Conservation (phyloP, 139 green algal genomes). For the Chlamydomonas incerta region DNA sequence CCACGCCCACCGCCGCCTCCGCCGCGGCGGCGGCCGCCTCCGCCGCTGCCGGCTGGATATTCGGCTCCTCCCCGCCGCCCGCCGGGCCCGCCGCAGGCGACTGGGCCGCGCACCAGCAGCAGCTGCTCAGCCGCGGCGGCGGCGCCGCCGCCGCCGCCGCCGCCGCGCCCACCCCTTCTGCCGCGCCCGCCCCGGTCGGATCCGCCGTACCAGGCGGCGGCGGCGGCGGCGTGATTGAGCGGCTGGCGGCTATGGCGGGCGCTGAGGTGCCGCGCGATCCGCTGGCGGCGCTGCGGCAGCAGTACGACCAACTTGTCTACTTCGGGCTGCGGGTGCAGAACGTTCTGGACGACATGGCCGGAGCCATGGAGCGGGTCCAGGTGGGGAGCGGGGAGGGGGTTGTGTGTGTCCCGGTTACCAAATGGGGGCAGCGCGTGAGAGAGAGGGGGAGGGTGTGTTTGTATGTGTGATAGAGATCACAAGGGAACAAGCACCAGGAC, state of each 20-base stretch:
- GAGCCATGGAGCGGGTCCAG: constrained; percentile 38
- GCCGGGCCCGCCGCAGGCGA: background rate
- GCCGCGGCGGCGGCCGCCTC: background rate
- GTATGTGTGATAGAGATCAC: no score
- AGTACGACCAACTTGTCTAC: constrained; percentile 35
- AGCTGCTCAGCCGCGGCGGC: constrained; percentile 16
- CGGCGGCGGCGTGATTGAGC: background rate
- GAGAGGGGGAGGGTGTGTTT: no score
- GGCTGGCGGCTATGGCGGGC: background rate
- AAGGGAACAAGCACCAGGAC: no score
- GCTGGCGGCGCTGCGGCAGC: constrained; percentile 18
- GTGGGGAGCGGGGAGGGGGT: constrained; percentile 6
- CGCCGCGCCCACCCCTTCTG: background rate
- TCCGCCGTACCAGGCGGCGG: background rate
- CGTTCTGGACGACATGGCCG: constrained; percentile 50
- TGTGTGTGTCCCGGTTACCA: no score
- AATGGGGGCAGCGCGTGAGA: no score
- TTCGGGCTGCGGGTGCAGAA: constrained; percentile 40
- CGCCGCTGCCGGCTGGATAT: constrained; percentile 4
- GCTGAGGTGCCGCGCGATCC: constrained; percentile 34
- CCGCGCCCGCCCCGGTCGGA: no score
- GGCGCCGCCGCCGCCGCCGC: background rate
- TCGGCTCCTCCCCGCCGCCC: constrained; percentile 5
- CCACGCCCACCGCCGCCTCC: background rate
- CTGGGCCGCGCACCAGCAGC: constrained; percentile 4